Base-by-base conservation (phyloP, 2,329 filamentous ascomycete genomes). In the Septoria linicola region DNA sequence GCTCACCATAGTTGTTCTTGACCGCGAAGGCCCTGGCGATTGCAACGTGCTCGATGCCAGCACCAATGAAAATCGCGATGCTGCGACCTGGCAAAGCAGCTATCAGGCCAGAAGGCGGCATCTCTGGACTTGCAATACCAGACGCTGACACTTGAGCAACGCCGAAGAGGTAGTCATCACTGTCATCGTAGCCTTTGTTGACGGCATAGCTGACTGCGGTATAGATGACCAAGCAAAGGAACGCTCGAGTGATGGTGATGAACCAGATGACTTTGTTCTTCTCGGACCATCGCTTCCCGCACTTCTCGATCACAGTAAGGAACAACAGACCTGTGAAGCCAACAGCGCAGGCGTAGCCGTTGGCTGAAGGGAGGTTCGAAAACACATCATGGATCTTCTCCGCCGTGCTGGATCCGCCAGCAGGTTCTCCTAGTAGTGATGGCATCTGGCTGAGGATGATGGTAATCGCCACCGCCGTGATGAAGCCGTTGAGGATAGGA, bases 401-500 rank as follows among this genome's bases (percentile, higher is more conserved):
- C 4, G 80, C 80, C 2, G 80, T 76, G 1, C 76, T 76, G 20
- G 73, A 73, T 2, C 77, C 73, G 1, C 80, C 73, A 20, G 73
- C 70, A 8, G 70, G 55, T 43, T 81, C 74, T 8, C 82, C 82
- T 1, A 85, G 76, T 0, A 85, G 75, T 1, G 79, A 79, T 3
- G 75, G 79, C 49, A 86, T 76, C 63, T 86, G 83, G n/a, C 80
- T 81, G 42, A 84, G 76, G 17, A 80, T 78, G 61, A 86, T 85
- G 23, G 81, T 82, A 41, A 86, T 78, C 19, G 81, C 83, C 1
- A 83, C 82, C 1, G 82, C 82, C 0, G 81, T 83, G 59, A 86
- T 83, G 69, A 85, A 85, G 3, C 83, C 83, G 5, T 75, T 81
- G 0, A 86, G 73, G 1, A 85, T 80, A 0, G 82, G 82, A 1